Base-by-base conservation (phyloP, 495 filamentous ascomycete species). In the Penicillium roqueforti region DNA sequence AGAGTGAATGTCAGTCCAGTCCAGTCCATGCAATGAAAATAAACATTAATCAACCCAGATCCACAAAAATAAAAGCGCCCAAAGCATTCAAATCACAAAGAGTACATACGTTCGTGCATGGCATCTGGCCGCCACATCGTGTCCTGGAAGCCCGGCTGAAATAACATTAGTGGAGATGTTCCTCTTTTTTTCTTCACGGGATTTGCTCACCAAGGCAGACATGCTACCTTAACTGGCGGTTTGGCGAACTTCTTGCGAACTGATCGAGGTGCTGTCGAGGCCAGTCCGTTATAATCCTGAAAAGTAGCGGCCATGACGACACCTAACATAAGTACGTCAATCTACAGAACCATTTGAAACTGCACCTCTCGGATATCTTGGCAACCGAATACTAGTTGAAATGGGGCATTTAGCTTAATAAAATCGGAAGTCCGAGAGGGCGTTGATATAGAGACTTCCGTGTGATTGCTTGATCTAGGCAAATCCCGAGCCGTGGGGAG, bases 221-320 rank as follows among this genome's bases (percentile, higher is more conserved):
- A 85, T 20, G 81, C 82, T 60, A 82, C 75, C 66, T 85, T 85
- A 22, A 83, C 81, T n/a, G 82, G 82, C 32, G 82, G 82, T 68
- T 76, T 75, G 47, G 74, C 73, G 54, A 77, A 77, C 58, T 76
- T 77, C 70, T 73, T 76, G 58, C 74, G 71, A 59, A 66, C 56
- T 51, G 59, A 62, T 47, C 59, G 61, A 59, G 54, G 45, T 16
- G 59, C 53, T 38, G 60, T 56, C 32, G 56, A 56, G 31, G 50
- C 57, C 54, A 55, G 53, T 36, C 29, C 47, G 47, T 47, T 38
- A 42, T 64, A 55, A 11, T 54, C 53, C 26, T 58, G 48, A 43
- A 62, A 57, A 52, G 54, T 16, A 47, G 60, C 61, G 57, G 56
- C 52, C 67, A 70, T 70, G 58, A 56, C 59, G 67, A 65, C 61